Base-by-base conservation (phyloP, 495 filamentous ascomycete species). In the Aspergillus panamensis region DNA sequence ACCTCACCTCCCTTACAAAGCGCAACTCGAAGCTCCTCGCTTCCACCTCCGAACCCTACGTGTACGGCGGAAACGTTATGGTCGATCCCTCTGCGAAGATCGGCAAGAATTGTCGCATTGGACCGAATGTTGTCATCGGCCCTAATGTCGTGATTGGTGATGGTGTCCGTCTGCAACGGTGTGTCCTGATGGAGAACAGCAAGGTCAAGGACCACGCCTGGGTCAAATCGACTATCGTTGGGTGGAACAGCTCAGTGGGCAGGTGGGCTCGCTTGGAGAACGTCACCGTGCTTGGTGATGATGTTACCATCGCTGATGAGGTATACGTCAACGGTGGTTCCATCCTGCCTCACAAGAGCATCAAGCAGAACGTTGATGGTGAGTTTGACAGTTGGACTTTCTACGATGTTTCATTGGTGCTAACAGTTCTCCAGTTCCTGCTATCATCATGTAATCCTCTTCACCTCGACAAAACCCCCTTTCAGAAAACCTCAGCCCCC, bases 131-230 rank as follows among this genome's bases (percentile, higher is more conserved):
- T 17, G 93, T 92, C 35, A 96, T 99, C 67, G 94, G 95, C 30
- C 92, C 93, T 50, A 89, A 93, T 61, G 94, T 97, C 8, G 88
- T 97, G 32, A 82, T 99, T 54, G 94, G 94, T 47, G 95, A 99
- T 60, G 95, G 94, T 66, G 94, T 97, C 33, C 83, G 94, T 54
- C 80, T 99, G 64, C 94, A 99, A 77, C 87, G 94, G 56, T 96
- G 90, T 71, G 95, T 97, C 25, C 75, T 99, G 16, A 81, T 99
- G 58, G 83, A 86, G 57, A 88, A 90, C 65, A 87, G 87, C 70
- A 97, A 92, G 78, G 89, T 96, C 69, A 97, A 97, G 83, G 94
- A 99, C 72, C 94, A 99, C 73, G 94, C 94, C 10, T 99, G 94
- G 94, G 84, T 99, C 71, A 99, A 99, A 84, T 93, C 89, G 65